Conservation (phyloP, 1,139 yeast genomes). For the Diutina scorzettiae region DNA sequence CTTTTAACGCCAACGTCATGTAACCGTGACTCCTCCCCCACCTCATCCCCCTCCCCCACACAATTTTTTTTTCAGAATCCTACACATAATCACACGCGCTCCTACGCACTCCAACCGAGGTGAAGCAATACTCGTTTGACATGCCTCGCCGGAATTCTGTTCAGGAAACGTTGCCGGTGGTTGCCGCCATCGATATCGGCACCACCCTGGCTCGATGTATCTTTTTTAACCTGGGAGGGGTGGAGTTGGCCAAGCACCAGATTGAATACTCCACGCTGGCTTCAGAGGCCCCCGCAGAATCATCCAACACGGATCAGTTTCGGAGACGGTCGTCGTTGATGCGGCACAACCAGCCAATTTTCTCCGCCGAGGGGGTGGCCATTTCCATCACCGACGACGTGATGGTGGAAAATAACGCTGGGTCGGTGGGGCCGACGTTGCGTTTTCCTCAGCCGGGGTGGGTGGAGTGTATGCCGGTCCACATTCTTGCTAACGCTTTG, state of each 20-base stretch:
- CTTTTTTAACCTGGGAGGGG: conserved; percentile 60
- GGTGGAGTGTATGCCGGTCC: conserved; percentile 92
- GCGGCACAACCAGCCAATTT: conserved; percentile 45
- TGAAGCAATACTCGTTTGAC: background rate
- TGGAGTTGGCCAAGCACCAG: conserved; percentile 78
- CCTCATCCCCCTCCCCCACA: background rate
- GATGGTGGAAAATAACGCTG: conserved; percentile 48
- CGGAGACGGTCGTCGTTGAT: conserved; percentile 38
- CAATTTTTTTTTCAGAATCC: too few species aligned
- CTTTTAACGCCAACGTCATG: too few species aligned
- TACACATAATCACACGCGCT: too few species aligned
- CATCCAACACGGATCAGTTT: conserved; percentile 36
- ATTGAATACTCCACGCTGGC: conserved; percentile 80
- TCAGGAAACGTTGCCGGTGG: conserved; percentile 23
- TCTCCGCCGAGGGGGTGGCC: conserved; percentile 66
- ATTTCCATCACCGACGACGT: conserved; percentile 45
- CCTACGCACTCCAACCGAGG: background rate
- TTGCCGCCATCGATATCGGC: conserved; percentile 81
- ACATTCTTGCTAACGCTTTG: conserved; percentile 71
- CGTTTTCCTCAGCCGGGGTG: conserved; percentile 75
- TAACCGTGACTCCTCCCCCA: too few species aligned
- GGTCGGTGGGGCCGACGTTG: conserved; percentile 54
- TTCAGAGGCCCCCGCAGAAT: conserved; percentile 35
- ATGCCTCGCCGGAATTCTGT: conserved; percentile 5
- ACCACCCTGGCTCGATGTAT: conserved; percentile 93